phyloP scores from a whole-genome alignment of 306 rosid species.

The Hippophae rhamnoides region DNA sequence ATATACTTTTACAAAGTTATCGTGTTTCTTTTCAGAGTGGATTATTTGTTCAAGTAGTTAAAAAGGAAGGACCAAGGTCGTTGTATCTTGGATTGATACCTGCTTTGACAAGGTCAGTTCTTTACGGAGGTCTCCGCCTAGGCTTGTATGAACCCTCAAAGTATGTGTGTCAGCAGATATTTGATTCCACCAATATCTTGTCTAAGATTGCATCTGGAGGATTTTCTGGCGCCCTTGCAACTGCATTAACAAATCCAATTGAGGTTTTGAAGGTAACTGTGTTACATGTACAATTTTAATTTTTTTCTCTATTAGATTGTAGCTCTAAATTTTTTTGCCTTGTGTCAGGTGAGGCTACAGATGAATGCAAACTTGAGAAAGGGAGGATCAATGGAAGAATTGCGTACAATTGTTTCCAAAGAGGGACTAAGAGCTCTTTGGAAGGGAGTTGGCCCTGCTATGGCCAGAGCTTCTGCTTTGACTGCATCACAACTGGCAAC shows the following conservation, averaged over 20 bases:
- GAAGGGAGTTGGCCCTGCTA: constrained; percentile 96
- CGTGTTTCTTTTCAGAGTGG: constrained; percentile 48
- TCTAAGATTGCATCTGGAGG: constrained; percentile 76
- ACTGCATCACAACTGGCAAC: constrained; percentile 90
- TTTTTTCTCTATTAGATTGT: constrained; percentile 3
- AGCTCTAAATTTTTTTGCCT: constrained; percentile 21
- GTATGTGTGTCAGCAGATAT: constrained; percentile 65
- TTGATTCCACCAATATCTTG: constrained; percentile 73
- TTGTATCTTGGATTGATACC: constrained; percentile 83
- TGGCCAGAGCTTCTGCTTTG: constrained; percentile 85
- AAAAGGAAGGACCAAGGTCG: constrained; percentile 79
- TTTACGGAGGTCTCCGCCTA: constrained; percentile 93
- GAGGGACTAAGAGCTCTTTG: constrained; percentile 84
- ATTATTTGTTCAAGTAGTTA: constrained; percentile 41
- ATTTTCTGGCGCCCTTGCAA: constrained; percentile 72
- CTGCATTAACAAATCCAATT: constrained; percentile 81
- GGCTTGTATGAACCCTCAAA: constrained; percentile 96
- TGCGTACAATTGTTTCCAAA: constrained; percentile 49
- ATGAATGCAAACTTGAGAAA: constrained; percentile 60
- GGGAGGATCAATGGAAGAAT: constrained; percentile 48
- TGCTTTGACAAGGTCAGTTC: constrained; percentile 76
- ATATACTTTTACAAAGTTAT: constrained; percentile 3
- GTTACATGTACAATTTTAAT: background rate
- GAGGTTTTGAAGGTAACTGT: constrained; percentile 78
- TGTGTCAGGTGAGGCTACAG: constrained; percentile 77